Base-by-base conservation (phyloP, 1,284 basidiomycete genomes). In the Schizophyllum commune region DNA sequence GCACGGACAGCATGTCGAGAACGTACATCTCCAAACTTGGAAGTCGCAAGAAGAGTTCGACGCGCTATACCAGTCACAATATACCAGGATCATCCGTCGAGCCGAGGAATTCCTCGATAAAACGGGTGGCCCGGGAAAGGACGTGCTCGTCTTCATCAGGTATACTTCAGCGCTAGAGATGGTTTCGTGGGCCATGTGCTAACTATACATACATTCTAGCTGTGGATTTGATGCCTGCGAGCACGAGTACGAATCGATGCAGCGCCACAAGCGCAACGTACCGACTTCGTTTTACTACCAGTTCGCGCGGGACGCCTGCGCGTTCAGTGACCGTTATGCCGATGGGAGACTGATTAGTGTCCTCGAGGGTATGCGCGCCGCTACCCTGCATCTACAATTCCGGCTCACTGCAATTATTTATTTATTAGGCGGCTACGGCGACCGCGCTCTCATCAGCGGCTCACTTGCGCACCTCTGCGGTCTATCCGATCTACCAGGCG, bases 221-320 rank as follows among this genome's bases (percentile, higher is more conserved):
- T 90, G 86, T 64, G 96, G 96, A 1, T 95, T 98, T 74, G 96
- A 98, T 67, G 96, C 95, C 0, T 93, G 89, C 63, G 89, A 95
- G 68, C 92, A 98, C 72, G 96, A 99, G 70, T 88, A 91, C 65
- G 77, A 85, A 4, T 89, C 88, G 5, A 99, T 99, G 96, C 94
- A 93, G 55, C 80, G 96, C 7, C 96, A 98, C 72, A 83, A 86
- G 56, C 87, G 94, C n/a, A 88, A 89, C 64, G 94, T 98, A 0
- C 96, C 96, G 0, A 81, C 86, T 0, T 84, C 85, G 0, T 98
- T 98, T 75, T 99, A 92, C 72, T 79, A 89, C 67, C 87, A 84
- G 4, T 97, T 98, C 68, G 89, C 93, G 0, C 78, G 75, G 2
- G 94, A 97, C 68, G 83, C 86, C 0, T 80, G 84, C 52, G 69